Base-by-base conservation (phyloP, 23 red algal genomes). In the Cyanidium caldarium region DNA sequence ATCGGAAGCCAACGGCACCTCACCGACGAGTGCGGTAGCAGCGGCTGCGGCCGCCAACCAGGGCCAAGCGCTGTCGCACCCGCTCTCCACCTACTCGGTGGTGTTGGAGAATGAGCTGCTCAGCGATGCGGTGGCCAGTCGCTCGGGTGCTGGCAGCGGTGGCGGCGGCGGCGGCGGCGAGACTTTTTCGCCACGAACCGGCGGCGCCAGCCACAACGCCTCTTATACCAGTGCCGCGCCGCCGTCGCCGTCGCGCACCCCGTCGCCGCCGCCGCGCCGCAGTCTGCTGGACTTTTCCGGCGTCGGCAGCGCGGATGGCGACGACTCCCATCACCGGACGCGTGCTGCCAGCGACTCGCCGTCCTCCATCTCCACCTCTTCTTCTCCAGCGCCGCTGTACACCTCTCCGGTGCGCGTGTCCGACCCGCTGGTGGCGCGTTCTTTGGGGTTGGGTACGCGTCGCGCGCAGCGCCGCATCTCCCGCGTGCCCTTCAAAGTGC, bases 401-500 rank as follows among this genome's bases (percentile, higher is more conserved):
- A 61, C 51, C 5, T 61, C 51, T 10, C 51, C 51, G 5, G 51
- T 61, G 51, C 51, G 19, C 7, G 51, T 28, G 5, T 16, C 51
- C 7, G 51, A 61, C 21, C 51, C 51, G 31, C 19, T 28, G n/a
- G 21, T 61, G 19, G 51, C 51, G 7, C 51, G 51, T 61, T 28
- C 19, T 28, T 28, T 61, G 5, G 51, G 51, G 10, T 28, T 61
- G 7, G 51, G 51, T 28, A 16, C 31, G 51, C 7, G 51, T 5
- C 51, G 51, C 10, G 31, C 7, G 7, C 51, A 61, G 23, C 68
- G 90, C 1, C 75, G 67, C n/a, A 87, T 95, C 34, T 35, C 72
- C 33, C 65, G 82, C 39, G 57, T 35, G 7, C 90, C 90, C 33
- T 87, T 79, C 69, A 95, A 88, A 51, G 80, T 87, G 0, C 66